phyloP scores from a whole-genome alignment of 805 yeast species.

The Nakazawaea wyomingensis region DNA sequence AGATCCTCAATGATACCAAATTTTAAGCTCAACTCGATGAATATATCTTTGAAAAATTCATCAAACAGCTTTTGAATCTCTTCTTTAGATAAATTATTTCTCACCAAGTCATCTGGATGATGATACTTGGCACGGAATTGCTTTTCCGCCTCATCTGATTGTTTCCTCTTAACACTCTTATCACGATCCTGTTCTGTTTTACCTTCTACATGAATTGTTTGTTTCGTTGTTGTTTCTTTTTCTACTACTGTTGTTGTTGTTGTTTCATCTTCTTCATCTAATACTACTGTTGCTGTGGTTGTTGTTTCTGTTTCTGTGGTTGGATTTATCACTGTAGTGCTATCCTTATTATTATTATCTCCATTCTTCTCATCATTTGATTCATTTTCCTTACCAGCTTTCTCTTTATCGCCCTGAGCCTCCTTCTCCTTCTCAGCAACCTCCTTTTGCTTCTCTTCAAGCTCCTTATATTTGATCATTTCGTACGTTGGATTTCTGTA shows the following conservation, averaged over 20 bases:
- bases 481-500: conserved; percentile 54
- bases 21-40: conserved; percentile 46
- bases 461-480: conserved; percentile 29
- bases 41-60: conserved; percentile 66
- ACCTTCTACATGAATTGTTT: neutral
- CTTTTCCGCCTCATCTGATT: conserved; percentile 9
- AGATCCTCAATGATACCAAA: conserved; percentile 53
- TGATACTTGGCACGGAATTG: conserved; percentile 3
- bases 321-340: too few relatives aligned
- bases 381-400: neutral
- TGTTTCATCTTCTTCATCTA: too few relatives aligned
- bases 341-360: too few relatives aligned
- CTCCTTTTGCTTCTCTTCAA: conserved; percentile 5
- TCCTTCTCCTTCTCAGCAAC: neutral
- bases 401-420: too few relatives aligned
- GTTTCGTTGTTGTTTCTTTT: too few relatives aligned
- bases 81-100: conserved; percentile 23
- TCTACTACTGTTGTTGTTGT: too few relatives aligned
- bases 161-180: neutral
- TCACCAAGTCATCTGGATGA: conserved; percentile 6
- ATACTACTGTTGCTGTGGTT: too few relatives aligned
- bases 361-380: conserved; percentile 3
- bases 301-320: too few relatives aligned
- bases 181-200: neutral
- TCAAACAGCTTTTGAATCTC: conserved; percentile 47